phyloP scores from a whole-genome alignment of 495 filamentous ascomycete species.

The Podospora appendiculata region DNA sequence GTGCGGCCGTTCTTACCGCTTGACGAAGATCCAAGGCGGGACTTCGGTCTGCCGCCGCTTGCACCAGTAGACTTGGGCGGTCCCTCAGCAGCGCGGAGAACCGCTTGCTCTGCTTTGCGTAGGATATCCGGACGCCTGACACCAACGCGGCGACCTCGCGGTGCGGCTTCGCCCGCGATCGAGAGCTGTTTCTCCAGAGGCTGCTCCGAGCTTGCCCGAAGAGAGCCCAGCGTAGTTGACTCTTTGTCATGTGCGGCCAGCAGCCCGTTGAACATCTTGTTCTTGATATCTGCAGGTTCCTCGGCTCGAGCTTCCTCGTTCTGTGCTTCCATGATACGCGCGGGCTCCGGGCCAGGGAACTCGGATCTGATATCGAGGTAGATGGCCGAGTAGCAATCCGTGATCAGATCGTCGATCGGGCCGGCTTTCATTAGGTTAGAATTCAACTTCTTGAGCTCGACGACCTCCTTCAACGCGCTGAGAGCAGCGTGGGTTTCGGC shows the following conservation, averaged over 20 bases:
- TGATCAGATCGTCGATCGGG: conserved; percentile 82
- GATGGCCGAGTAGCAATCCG: conserved; percentile 76
- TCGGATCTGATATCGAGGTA: conserved; percentile 47
- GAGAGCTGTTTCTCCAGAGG: conserved; percentile 32
- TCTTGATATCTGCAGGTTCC: conserved; percentile 9
- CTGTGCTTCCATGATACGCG: conserved; percentile 5
- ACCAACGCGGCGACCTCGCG: conserved; percentile 28
- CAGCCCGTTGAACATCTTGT: conserved; percentile 50
- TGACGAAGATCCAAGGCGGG: conserved; percentile 31
- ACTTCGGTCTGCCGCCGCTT: conserved; percentile 12
- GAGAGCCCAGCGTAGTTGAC: conserved; percentile 11
- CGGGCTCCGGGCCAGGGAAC: conserved; percentile 26
- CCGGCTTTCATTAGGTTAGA: conserved; percentile 74
- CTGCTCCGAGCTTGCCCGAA: conserved; percentile 22
- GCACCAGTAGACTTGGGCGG: conserved; percentile 27
- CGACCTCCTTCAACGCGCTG: conserved; percentile 70
- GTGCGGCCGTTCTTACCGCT: conserved; percentile 26
- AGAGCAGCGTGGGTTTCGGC: conserved; percentile 43
- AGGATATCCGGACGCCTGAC: conserved; percentile 39
- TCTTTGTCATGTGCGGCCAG: conserved; percentile 22
- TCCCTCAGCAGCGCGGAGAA: conserved; percentile 32
- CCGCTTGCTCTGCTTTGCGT: conserved; percentile 42
- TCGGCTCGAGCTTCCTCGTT: conserved; percentile 5
- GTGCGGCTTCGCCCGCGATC: conserved; percentile 23
- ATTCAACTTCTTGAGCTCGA: conserved; percentile 89